Base-by-base conservation (phyloP, 495 filamentous ascomycete species). In the Geopyxis carbonaria region DNA sequence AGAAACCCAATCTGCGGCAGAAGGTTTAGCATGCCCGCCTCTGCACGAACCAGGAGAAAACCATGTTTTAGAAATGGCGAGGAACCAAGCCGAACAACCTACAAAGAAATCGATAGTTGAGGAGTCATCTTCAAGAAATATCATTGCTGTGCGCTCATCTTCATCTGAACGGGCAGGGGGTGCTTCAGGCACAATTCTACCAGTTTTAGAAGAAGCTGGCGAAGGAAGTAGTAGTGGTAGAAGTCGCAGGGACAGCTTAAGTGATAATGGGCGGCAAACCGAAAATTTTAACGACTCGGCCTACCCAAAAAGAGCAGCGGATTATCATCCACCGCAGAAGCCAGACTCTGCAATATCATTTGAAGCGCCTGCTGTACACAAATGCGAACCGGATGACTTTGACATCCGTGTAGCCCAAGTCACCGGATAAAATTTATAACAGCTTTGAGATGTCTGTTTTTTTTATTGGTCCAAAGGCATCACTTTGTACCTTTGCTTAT, bases 141-240 rank as follows among this genome's bases (percentile, higher is more conserved):
- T 76, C 28, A 62, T 60, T 25, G 64, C 63, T 25, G 61, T 71
- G 16, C 59, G 70, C 34, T 68, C 64, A 53, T 65, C 61, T 28
- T 64, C 42, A 44, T 61, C 59, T 2, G 77, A 84, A 35, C 62
- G 70, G 30, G 56, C 66, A 18, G 55, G 48, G 15, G 70, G 66
- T 9, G 50, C 64, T 9, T 65, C 66, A 19, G 72, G 75, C 8
- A 66, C 76, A 21, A 76, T 80, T 18, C 59, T 97, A n/a, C 89
- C 89, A 1, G 77, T 94, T 34, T 82, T 97, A 5, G 84, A 93
- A 40, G 89, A 97, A 62, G 78, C 76, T 19, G 79, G 75, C 9
- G 89, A 94, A 58, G 78, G 72, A 13, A 71, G 68, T 3, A 86
- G 79, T 40, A 72, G 75, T 14, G 73, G 76, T 2, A 64, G 60